Percentiles rank a stretch among this genome's conserved stretches.
These are phyloP conservation scores for Hypoxylon sp. DNA, from an alignment of 2,329 filamentous ascomycete genomes.

Conservation along the genomic window DNA sequence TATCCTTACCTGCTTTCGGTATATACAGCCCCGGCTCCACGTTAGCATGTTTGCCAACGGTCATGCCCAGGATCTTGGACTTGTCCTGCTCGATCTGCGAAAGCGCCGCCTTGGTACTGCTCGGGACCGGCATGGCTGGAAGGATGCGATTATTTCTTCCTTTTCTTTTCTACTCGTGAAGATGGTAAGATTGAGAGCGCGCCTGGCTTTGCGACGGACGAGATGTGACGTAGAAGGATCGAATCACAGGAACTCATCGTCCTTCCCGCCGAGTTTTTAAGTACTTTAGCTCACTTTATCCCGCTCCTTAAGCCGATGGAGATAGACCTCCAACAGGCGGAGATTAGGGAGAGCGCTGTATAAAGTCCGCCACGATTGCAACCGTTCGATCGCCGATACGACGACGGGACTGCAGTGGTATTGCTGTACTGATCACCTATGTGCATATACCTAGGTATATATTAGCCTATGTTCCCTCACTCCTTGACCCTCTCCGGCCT, in stretches of 20 bases:
- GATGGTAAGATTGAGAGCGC: background rate
- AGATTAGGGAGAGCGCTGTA: conserved; percentile 17
- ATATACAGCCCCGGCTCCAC: conserved; percentile 23
- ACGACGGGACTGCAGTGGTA: too few relatives aligned
- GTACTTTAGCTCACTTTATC: background rate
- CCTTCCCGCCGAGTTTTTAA: conserved; percentile 1
- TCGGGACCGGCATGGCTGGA: conserved; percentile 15
- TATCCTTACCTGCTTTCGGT: conserved; percentile 23
- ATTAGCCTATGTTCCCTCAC: too few relatives aligned
- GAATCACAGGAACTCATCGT: background rate
- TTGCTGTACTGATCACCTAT: too few relatives aligned
- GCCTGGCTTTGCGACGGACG: too few relatives aligned
- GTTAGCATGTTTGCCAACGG: conserved; percentile 16
- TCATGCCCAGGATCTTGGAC: conserved; percentile 28
- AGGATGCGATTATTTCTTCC: too few relatives aligned
- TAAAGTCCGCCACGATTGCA: conserved; percentile 22
- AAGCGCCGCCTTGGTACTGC: conserved; percentile 16
- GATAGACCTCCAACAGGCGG: conserved; percentile 3
- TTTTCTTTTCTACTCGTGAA: background rate
- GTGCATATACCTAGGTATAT: too few relatives aligned
- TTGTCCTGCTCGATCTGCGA: conserved; percentile 28
- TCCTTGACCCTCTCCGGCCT: too few relatives aligned
- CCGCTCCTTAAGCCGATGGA: background rate
- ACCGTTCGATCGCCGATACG: too few relatives aligned
- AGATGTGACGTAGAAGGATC: conserved; percentile 13